Percentiles rank a stretch among this genome's conserved stretches.
Conservation (phyloP, 257 asterid species). For the Dorcoceras hygrometricum region DNA sequence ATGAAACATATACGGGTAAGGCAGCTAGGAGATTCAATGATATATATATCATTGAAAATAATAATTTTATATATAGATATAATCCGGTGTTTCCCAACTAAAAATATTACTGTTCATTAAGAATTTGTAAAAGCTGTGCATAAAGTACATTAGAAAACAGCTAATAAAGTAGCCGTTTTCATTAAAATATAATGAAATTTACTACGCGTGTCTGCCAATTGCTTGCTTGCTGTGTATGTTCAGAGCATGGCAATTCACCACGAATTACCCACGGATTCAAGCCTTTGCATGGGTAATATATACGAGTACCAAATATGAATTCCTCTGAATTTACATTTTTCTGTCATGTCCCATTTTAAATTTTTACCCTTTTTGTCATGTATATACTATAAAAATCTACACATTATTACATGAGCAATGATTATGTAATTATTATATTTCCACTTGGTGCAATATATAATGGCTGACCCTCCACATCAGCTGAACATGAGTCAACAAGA, state of each 20-base stretch:
- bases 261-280: background rate
- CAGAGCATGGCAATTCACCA: background rate
- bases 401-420: background rate
- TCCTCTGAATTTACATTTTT: background rate
- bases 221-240: background rate
- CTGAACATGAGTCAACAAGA: background rate
- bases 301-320: too few relatives aligned
- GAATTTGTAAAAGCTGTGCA: too few relatives aligned
- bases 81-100: too few relatives aligned
- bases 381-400: too few relatives aligned
- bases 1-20: too few relatives aligned
- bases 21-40: too few relatives aligned
- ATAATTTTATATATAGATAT: too few relatives aligned
- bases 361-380: too few relatives aligned
- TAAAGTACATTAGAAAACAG: background rate
- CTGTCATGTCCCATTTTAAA: background rate
- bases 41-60: too few relatives aligned
- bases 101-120: background rate
- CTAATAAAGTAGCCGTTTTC: background rate
- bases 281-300: too few relatives aligned
- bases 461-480: background rate
- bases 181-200: too few relatives aligned
- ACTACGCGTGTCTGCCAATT: background rate
- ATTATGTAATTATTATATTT: too few relatives aligned
- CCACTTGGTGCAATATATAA: background rate